phyloP scores from a whole-genome alignment of 169 alveolate genomes.

The Eimeria sp. region DNA sequence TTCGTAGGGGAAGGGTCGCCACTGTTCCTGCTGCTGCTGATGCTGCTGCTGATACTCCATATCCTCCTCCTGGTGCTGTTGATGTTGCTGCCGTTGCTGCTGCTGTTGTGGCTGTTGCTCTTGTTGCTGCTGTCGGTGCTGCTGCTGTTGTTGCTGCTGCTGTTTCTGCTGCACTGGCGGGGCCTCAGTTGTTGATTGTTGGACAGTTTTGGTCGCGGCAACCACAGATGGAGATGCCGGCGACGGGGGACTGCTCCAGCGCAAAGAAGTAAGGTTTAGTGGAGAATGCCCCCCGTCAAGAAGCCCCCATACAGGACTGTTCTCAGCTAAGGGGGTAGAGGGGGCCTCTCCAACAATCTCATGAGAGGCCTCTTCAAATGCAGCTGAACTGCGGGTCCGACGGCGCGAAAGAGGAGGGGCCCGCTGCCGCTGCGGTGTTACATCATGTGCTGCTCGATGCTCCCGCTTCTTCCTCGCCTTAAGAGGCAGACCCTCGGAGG shows the following conservation, averaged over 20 bases:
- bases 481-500: background rate
- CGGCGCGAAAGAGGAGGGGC: background rate
- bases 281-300: background rate
- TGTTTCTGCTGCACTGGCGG: background rate
- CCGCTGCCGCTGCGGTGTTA: background rate
- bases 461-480: background rate
- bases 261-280: background rate
- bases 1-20: background rate
- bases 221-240: background rate
- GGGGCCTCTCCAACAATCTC: background rate
- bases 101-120: background rate
- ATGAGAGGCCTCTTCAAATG: background rate
- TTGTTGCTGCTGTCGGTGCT: background rate
- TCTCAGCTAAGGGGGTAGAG: background rate
- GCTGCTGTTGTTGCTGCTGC: background rate
- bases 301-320: background rate
- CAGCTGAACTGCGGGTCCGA: background rate
- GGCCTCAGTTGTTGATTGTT: background rate
- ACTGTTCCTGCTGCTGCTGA: background rate
- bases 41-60: too few species aligned
- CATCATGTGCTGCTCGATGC: background rate
- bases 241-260: background rate
- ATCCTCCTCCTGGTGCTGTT: too few species aligned
- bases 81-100: background rate
- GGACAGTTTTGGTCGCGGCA: background rate